Base-by-base conservation (phyloP, 2,329 filamentous ascomycete species). In the Fusarium sp. region DNA sequence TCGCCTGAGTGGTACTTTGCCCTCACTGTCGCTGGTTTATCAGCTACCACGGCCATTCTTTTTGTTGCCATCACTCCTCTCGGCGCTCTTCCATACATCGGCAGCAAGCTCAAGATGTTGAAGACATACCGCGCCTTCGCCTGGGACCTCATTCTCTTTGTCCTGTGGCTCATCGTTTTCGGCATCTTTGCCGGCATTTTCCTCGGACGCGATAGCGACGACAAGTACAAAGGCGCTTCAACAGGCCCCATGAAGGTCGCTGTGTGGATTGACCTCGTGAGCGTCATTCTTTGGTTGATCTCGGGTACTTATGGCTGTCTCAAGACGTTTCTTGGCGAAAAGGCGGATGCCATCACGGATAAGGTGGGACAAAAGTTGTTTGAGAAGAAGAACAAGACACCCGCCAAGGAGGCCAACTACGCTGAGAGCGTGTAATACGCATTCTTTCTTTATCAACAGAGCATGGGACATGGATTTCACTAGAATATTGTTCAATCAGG, bases 101-200 rank as follows among this genome's bases (percentile, higher is more conserved):
- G 82, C 37, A 78, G 79, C 74, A 77, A 71, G 20, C 70, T 82
- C 45, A 82, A 80, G 68, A 60, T 83, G 8, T 71, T 80, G 75
- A 83, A 83, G 79, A 84, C 82, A 5, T 84, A 86, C 50, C 84
- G 84, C 4, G 81, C 85, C 6, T 88, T 86, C 54, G 79, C 80
- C 15, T 86, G 84, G 84, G 86, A 88, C 58, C 68, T 84, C 22
- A 69, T 80, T 11, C 81, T 88, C 5, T 86, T 84, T 73, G 47
- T 87, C 33, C 74, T 82, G 3, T 95, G 92, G 90, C 84, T 93
- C 70, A 87, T 90, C 15, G 85, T 92, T 4, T 94, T 95, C 79
- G 93, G 92, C 32, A 88, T 93, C 68, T 95, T 95, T 75, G 93
- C 90, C 15, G 89, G 86, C 69, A 90, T 94, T 84, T 95, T 92